Evolutionary conservation across 805 yeast genomes (phyloP).

Genomic region (Nakazawaea wickerhamii): DNA sequence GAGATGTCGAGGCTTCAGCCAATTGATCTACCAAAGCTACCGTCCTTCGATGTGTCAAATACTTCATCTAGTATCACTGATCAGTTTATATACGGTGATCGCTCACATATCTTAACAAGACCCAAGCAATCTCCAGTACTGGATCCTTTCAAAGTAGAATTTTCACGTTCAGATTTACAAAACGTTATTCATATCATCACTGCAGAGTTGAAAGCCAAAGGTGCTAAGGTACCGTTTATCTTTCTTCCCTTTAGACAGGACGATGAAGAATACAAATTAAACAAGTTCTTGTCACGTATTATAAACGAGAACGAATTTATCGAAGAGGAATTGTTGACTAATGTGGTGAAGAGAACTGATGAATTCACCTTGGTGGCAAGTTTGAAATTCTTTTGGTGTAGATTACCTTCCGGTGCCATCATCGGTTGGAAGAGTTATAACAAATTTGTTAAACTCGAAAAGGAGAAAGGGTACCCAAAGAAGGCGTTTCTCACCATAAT

Average conservation of each 20-base stretch:
- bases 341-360: constrained; percentile 47
- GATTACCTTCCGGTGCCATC: constrained; percentile 72
- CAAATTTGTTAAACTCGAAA: constrained; percentile 60
- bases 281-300: constrained; percentile 48
- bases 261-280: constrained; percentile 54
- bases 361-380: constrained; percentile 69
- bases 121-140: not conserved
- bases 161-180: constrained; percentile 61
- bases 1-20: constrained; percentile 1
- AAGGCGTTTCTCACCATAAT: constrained; percentile 73
- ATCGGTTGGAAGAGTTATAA: constrained; percentile 84
- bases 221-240: constrained; percentile 66
- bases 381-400: constrained; percentile 80
- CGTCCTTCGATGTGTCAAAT: constrained; percentile 11
- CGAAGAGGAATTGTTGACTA: constrained; percentile 33
- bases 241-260: constrained; percentile 75
- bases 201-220: constrained; percentile 62
- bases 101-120: not conserved
- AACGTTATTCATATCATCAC: constrained; percentile 67
- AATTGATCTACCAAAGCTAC: constrained; percentile 11
- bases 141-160: constrained; percentile 28
- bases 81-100: constrained; percentile 9
- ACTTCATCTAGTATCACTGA: constrained; percentile 8
- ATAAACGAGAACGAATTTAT: constrained; percentile 54
- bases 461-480: constrained; percentile 59